Base-by-base conservation (phyloP, 1,284 basidiomycete species). In the Puccinia sorghi region DNA sequence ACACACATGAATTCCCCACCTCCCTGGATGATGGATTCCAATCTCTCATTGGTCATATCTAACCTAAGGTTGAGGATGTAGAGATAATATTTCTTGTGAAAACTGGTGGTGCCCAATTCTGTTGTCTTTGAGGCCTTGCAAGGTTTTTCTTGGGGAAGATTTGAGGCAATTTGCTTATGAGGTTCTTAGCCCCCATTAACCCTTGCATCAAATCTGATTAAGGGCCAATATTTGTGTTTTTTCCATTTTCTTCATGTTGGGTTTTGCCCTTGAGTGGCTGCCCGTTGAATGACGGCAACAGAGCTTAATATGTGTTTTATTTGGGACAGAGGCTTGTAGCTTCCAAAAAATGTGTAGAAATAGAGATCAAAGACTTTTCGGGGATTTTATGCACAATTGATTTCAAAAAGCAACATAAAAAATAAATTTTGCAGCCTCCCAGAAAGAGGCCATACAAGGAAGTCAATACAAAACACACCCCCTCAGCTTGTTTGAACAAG, bases 51-150 rank as follows among this genome's bases (percentile, higher is more conserved):
- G 25, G 66, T 78, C 48, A 78, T 63, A 50, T 78, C 76, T 12
- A 78, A 41, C 43, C 76, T 78, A 43, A 78, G 67, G 39, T 78
- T 78, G 15, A 78, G 56, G 6, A 78, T 54, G 48, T 78, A 78
- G 25, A 78, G 56, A 63, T 78, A 71, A 32, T 56, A 78, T 32
- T 78, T 70, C 66, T 66, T 69, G 61, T 48, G 66, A 43, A 20
- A 32, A n/a, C 50, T 69, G 50, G 66, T 25, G 3, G 25, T 48
- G 9, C 12, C 46, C 12, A 39, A 50, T 11, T 52, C 66, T 8
- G n/a, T n/a, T n/a, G 25, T 25, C 66, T 69, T 69, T 20, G 46
- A 32, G 6, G 43, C 27, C 15, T 69, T 48, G 43, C 66, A 25
- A 20, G 46, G 27, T 32, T 69, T 69, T 8, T 52, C 48, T 15